These are phyloP conservation scores for Trichoderma pleuroti DNA, from an alignment of 2,329 filamentous ascomycete species.

Conservation along the genomic window DNA sequence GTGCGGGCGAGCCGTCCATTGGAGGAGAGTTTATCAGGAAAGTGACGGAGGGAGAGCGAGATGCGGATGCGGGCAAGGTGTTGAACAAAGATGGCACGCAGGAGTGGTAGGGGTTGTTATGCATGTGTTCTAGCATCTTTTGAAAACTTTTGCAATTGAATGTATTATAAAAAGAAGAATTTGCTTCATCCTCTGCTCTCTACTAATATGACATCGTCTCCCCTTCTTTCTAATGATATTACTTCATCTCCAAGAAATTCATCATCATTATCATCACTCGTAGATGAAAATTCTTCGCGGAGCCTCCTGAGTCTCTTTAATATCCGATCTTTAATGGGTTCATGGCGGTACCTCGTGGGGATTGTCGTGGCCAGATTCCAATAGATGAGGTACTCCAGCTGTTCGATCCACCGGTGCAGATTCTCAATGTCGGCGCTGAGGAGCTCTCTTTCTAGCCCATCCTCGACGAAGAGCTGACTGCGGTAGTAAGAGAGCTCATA, in stretches of 20 bases:
- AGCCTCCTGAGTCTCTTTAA: neutral
- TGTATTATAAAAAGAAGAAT: neutral
- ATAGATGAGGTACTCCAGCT: constrained; percentile 15
- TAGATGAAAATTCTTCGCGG: neutral
- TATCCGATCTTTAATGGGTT: neutral
- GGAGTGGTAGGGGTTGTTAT: constrained; percentile 28
- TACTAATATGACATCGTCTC: neutral
- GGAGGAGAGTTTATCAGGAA: constrained; percentile 38
- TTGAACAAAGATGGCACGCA: constrained; percentile 31
- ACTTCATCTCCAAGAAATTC: neutral
- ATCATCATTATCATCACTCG: neutral
- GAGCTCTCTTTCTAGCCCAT: constrained; percentile 6
- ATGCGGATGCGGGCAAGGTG: constrained; percentile 40
- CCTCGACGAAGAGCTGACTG: neutral
- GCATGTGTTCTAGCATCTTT: neutral
- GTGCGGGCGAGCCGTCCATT: constrained; percentile 33
- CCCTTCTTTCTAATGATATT: neutral
- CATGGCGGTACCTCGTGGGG: neutral
- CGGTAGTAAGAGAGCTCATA: neutral
- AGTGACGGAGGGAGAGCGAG: constrained; percentile 42
- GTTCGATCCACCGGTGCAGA: constrained; percentile 20
- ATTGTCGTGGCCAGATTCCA: neutral
- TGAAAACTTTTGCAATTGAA: neutral
- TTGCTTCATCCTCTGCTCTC: neutral
- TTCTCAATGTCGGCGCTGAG: constrained; percentile 16